Evolutionary conservation across 768 basidiomycete genomes (phyloP).

Genomic region (Termitomyces heimii): DNA sequence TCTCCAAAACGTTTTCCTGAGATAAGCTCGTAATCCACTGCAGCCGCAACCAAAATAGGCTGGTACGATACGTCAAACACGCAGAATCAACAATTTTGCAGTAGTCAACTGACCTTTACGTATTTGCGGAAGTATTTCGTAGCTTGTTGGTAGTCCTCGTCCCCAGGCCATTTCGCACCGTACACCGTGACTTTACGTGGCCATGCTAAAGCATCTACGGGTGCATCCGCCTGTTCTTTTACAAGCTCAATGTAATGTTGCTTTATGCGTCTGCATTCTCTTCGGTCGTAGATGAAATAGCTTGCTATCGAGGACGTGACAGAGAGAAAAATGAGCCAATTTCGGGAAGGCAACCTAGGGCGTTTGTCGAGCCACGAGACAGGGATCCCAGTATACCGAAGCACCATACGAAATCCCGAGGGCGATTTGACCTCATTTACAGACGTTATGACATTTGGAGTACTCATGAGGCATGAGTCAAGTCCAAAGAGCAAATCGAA

Average conservation of each 20-base stretch:
- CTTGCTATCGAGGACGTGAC: conserved; percentile 66
- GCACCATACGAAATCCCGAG: conserved; percentile 57
- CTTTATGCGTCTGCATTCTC: conserved; percentile 71
- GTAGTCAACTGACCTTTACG: conserved; percentile 69
- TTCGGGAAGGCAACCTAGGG: conserved; percentile 83
- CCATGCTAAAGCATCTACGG: conserved; percentile 54
- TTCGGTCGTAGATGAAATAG: conserved; percentile 82
- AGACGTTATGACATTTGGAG: conserved; percentile 15
- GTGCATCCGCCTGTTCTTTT: conserved; percentile 65
- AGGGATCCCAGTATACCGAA: conserved; percentile 64
- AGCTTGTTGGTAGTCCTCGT: conserved; percentile 84
- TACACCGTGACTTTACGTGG: conserved; percentile 83
- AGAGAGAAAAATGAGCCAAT: conserved; percentile 90
- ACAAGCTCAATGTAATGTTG: conserved; percentile 78
- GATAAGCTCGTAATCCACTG: conserved; percentile 85
- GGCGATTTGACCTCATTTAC: conserved; percentile 14
- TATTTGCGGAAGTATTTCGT: conserved; percentile 93
- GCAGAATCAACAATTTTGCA: conserved; percentile 9
- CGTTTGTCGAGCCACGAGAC: conserved; percentile 79
- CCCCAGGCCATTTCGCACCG: conserved; percentile 89
- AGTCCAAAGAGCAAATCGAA: neutral
- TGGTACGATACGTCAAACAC: conserved; percentile 25
- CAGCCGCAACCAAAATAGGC: conserved; percentile 93
- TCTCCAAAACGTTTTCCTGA: conserved; percentile 83
- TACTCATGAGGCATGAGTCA: conserved; percentile 15